A percentile compares a stretch with the other conserved stretches of the same genome.
These are phyloP conservation scores for Naganishia sp. DNA, from an alignment of 1,284 basidiomycete genomes.

Conservation along the genomic window DNA sequence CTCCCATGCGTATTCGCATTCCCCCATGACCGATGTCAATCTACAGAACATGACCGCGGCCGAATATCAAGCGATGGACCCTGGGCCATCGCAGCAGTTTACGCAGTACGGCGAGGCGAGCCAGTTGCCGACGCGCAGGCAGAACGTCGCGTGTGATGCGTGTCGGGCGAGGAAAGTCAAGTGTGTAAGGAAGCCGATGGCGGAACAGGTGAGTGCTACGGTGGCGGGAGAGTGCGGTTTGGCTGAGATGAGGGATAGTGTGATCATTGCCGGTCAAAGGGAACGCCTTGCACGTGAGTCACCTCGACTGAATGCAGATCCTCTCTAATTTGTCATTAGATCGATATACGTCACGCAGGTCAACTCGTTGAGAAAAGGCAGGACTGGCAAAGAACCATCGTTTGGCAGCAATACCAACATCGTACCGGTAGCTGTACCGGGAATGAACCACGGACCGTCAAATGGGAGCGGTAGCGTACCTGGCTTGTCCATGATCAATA, in stretches of 20 bases:
- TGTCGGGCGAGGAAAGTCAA: conserved; percentile 34
- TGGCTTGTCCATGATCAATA: conserved; percentile 8
- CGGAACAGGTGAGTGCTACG: conserved; percentile 25
- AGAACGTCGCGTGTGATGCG: conserved; percentile 34
- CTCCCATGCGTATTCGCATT: conserved; percentile 1
- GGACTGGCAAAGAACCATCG: conserved; percentile 4
- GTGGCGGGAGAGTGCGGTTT: not conserved
- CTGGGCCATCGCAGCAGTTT: not conserved
- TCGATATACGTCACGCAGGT: conserved; percentile 33
- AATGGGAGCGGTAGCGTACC: not conserved
- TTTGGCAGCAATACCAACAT: conserved; percentile 13
- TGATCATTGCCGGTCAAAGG: conserved; percentile 33
- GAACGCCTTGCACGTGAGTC: conserved; percentile 33
- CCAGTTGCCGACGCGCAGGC: conserved; percentile 17
- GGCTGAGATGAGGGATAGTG: conserved; percentile 11
- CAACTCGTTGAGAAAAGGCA: conserved; percentile 24
- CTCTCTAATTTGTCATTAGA: conserved; percentile 2
- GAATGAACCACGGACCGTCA: not conserved
- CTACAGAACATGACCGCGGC: conserved; percentile 1
- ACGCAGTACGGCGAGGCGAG: conserved; percentile 14
- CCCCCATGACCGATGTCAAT: not conserved
- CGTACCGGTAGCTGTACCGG: not conserved
- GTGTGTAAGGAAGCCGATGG: conserved; percentile 29
- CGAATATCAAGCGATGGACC: not conserved
- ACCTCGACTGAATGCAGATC: not conserved